Conservation (phyloP, 129 eudicot genomes). For the Artemisia tridentata region DNA sequence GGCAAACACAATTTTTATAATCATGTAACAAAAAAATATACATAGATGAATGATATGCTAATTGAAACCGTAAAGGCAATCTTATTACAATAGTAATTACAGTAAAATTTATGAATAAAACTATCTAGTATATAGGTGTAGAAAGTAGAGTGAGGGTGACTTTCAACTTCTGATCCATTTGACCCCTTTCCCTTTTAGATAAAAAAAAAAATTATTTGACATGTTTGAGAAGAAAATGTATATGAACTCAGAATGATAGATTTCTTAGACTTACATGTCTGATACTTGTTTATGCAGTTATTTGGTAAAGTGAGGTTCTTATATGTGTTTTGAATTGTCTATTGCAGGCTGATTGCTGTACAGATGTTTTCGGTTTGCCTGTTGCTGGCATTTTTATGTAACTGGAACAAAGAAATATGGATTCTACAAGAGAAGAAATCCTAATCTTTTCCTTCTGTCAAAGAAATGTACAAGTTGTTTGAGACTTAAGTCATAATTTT, state of each 20-base stretch:
- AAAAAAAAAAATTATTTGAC: neutral
- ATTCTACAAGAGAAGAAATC: conserved; percentile 16
- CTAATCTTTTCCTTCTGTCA: neutral
- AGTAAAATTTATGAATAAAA: neutral
- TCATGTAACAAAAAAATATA: neutral
- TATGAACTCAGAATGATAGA: neutral
- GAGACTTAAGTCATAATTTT: conserved; percentile 21
- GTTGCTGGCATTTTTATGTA: conserved; percentile 4
- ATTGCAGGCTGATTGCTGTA: conserved; percentile 32
- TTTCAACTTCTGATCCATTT: neutral
- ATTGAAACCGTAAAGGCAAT: neutral
- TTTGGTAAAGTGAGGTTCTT: neutral
- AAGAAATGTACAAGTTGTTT: conserved; percentile 16
- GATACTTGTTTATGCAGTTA: conserved; percentile 3
- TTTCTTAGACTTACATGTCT: neutral
- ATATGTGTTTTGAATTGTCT: conserved; percentile 3
- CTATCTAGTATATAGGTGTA: neutral
- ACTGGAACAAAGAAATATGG: conserved; percentile 15
- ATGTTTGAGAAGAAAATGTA: too few relatives aligned
- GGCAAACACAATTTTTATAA: neutral
- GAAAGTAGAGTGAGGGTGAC: neutral
- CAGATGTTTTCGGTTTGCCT: conserved; percentile 18
- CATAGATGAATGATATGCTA: neutral
- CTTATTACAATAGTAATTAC: neutral
- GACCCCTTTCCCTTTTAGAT: neutral